Conservation (phyloP, 495 filamentous ascomycete genomes). For the Letharia lupina region DNA sequence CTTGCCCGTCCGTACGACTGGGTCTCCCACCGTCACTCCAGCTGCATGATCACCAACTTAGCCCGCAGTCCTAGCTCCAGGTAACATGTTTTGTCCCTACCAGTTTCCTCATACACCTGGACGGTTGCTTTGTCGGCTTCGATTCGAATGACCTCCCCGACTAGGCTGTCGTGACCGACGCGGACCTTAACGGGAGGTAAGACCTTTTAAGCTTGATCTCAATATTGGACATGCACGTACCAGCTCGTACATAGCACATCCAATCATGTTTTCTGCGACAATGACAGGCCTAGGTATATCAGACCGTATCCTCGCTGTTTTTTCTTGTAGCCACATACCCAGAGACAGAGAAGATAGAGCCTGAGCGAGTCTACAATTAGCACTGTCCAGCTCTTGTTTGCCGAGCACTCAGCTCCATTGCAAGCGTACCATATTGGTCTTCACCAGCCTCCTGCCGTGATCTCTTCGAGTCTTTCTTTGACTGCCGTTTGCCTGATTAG, state of each 20-base stretch:
- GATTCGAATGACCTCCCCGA: conserved; percentile 97
- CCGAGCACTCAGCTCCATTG: conserved; percentile 13
- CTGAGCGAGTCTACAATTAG: conserved; percentile 23
- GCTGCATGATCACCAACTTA: conserved; percentile 36
- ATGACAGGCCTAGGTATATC: conserved; percentile 61
- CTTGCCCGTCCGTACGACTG: conserved; percentile 82
- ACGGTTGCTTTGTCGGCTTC: conserved; percentile 91
- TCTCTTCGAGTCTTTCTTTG: conserved; percentile 34
- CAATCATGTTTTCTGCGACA: conserved; percentile 95
- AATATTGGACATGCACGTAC: conserved; percentile 35
- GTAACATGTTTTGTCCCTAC: conserved; percentile 39
- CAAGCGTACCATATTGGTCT: conserved; percentile 44
- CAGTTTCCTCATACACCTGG: conserved; percentile 98
- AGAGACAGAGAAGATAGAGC: conserved; percentile 74
- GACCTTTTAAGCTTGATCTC: conserved; percentile 11
- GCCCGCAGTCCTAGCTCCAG: conserved; percentile 20
- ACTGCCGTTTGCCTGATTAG: conserved; percentile 19
- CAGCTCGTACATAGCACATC: conserved; percentile 99
- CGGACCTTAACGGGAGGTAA: conserved; percentile 48
- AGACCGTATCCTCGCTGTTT: conserved; percentile 16
- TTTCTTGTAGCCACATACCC: conserved; percentile 48
- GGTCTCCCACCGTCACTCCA: conserved; percentile 93
- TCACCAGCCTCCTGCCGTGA: conserved; percentile 40
- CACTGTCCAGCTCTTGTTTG: neutral
- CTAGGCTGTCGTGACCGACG: conserved; percentile 81